Evolutionary conservation across 2,329 filamentous ascomycete species (phyloP).

Genomic region (Diaporthe vaccinii): DNA sequence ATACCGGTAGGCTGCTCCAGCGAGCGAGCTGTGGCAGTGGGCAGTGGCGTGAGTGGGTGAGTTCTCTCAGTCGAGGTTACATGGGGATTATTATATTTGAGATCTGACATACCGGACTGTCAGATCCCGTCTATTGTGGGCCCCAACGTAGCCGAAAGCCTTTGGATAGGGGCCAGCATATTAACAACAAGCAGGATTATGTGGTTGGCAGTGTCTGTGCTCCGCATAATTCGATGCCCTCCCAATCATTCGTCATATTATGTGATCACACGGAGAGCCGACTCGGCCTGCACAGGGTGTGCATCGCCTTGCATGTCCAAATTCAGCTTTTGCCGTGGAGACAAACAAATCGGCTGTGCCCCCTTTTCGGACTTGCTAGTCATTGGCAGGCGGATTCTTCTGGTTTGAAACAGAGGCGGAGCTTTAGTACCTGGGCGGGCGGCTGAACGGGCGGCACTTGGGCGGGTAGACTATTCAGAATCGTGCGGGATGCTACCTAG

Average conservation of each 20-base stretch:
- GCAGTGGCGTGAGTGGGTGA: slow-evolving; percentile 2
- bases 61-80: neutral
- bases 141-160: neutral
- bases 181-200: slow-evolving; percentile 3
- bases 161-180: slow-evolving; percentile 3
- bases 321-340: neutral
- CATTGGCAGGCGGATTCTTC: neutral
- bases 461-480: slow-evolving; percentile 4
- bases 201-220: neutral
- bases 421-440: slow-evolving; percentile 9
- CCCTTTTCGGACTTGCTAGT: slow-evolving; percentile 16
- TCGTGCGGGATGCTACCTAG: slow-evolving; percentile 5
- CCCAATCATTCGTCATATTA: neutral
- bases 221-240: slow-evolving; percentile 5
- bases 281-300: neutral
- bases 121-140: slow-evolving; percentile 22
- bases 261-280: neutral
- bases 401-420: slow-evolving; percentile 16
- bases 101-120: slow-evolving; percentile 23
- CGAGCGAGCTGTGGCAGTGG: neutral
- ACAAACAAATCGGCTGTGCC: neutral
- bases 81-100: slow-evolving; percentile 22
- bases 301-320: neutral
- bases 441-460: neutral
- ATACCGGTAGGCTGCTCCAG: neutral